phyloP scores from a whole-genome alignment of 2,329 filamentous ascomycete species.

The Aspergillus intermedius region DNA sequence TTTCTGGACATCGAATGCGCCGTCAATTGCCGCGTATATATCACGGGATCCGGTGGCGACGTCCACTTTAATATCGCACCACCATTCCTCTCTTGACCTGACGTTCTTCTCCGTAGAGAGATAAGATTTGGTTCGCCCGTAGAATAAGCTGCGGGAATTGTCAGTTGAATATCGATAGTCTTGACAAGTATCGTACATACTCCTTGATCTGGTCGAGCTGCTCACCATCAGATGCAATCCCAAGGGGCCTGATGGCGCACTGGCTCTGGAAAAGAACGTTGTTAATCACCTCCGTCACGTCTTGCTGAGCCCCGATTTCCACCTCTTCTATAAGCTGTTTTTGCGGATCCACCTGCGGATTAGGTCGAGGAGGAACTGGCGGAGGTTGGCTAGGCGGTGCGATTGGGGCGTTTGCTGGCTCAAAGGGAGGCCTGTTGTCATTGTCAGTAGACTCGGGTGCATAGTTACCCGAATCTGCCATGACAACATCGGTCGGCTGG shows the following conservation, averaged over 20 bases:
- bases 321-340: conserved; percentile 43
- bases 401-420: conserved; percentile 12
- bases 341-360: conserved; percentile 26
- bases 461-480: conserved; percentile 17
- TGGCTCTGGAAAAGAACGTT: conserved; percentile 88
- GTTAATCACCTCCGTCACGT: conserved; percentile 92
- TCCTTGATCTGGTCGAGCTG: conserved; percentile 76
- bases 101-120: conserved; percentile 41
- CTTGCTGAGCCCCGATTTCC: conserved; percentile 69
- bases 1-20: conserved; percentile 73
- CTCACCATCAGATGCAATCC: conserved; percentile 60
- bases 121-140: conserved; percentile 41
- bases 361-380: conserved; percentile 52
- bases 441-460: conserved; percentile 5
- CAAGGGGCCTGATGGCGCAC: conserved; percentile 71
- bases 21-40: conserved; percentile 78
- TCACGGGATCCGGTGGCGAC: conserved; percentile 54
- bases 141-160: conserved; percentile 40
- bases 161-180: conserved; percentile 6
- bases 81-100: conserved; percentile 50
- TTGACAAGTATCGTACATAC: conserved; percentile 18
- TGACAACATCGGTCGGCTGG: conserved; percentile 11
- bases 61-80: conserved; percentile 58
- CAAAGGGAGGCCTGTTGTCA: conserved; percentile 3
- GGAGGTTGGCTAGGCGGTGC: conserved; percentile 46